A percentile compares a stretch with the other conserved stretches of the same genome.
Conservation (phyloP, 176 grass and related monocot species). For the Eremochloa ophiuroides region DNA sequence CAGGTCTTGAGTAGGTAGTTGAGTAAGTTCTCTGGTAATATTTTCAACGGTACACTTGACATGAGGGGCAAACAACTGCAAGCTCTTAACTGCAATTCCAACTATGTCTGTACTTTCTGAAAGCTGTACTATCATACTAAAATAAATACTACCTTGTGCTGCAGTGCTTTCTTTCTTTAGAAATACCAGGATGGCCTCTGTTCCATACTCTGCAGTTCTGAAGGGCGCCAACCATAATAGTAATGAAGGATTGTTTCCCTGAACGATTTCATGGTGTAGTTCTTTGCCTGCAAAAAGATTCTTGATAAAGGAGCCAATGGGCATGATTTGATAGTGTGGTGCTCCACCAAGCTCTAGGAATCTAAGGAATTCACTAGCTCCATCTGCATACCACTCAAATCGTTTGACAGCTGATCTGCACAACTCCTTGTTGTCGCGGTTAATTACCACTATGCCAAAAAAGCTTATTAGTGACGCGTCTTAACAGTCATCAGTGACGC, state of each 20-base stretch:
- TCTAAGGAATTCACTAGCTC: too few relatives aligned
- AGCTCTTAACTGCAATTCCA: neutral
- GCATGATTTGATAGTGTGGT: too few relatives aligned
- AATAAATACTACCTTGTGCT: neutral
- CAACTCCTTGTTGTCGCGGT: too few relatives aligned
- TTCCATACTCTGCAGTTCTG: neutral
- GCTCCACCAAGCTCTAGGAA: too few relatives aligned
- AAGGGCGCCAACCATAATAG: neutral
- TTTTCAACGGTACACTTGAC: neutral
- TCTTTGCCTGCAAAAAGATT: too few relatives aligned
- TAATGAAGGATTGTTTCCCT: neutral
- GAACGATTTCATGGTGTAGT: neutral
- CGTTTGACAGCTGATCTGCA: too few relatives aligned
- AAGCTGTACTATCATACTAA: neutral
- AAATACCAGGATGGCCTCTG: neutral
- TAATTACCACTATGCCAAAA: too few relatives aligned
- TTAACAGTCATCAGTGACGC: too few relatives aligned
- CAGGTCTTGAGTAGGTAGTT: neutral
- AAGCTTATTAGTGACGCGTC: too few relatives aligned
- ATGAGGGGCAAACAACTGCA: constrained; percentile 3
- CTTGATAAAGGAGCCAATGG: too few relatives aligned
- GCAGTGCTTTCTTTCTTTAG: neutral
- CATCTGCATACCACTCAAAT: too few relatives aligned
- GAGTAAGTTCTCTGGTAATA: neutral
- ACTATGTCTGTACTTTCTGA: neutral